These are phyloP conservation scores for Anastatica hierochuntica DNA, from an alignment of 345 rosid genomes.

Conservation along the genomic window DNA sequence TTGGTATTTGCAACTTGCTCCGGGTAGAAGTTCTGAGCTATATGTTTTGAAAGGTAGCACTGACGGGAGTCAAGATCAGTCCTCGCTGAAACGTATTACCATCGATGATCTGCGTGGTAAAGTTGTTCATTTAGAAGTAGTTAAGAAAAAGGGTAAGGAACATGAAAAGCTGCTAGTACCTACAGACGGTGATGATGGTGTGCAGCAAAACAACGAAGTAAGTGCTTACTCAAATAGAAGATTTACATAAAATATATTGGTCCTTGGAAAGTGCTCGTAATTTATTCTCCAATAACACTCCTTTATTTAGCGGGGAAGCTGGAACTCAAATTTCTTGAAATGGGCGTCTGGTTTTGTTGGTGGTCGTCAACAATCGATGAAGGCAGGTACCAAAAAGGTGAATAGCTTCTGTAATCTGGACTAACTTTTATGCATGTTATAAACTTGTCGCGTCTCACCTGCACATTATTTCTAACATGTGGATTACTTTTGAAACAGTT, in stretches of 20 bases:
- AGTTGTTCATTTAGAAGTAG: conserved; percentile 87
- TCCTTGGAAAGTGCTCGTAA: conserved; percentile 1
- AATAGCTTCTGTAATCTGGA: not conserved
- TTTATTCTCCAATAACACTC: conserved; percentile 6
- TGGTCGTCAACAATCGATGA: not conserved
- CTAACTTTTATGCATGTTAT: conserved; percentile 1
- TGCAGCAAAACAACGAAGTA: conserved; percentile 40
- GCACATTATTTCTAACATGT: conserved; percentile 1
- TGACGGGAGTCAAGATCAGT: conserved; percentile 35
- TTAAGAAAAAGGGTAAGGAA: conserved; percentile 85
- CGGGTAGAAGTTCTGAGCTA: conserved; percentile 90
- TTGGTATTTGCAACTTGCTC: conserved; percentile 97
- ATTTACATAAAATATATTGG: not conserved
- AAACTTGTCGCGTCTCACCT: not conserved
- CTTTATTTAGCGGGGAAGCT: conserved; percentile 41
- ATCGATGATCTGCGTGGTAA: conserved; percentile 89
- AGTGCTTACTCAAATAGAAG: conserved; percentile 18
- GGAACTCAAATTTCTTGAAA: conserved; percentile 87
- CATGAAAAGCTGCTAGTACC: conserved; percentile 75
- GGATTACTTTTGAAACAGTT: conserved; percentile 2
- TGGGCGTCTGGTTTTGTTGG: conserved; percentile 48
- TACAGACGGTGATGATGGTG: conserved; percentile 42
- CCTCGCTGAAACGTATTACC: conserved; percentile 58
- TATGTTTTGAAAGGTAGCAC: conserved; percentile 51
- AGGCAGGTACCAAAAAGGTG: not conserved